Conservation (phyloP, 306 rosid genomes). For the Mimosa bimucronata region DNA sequence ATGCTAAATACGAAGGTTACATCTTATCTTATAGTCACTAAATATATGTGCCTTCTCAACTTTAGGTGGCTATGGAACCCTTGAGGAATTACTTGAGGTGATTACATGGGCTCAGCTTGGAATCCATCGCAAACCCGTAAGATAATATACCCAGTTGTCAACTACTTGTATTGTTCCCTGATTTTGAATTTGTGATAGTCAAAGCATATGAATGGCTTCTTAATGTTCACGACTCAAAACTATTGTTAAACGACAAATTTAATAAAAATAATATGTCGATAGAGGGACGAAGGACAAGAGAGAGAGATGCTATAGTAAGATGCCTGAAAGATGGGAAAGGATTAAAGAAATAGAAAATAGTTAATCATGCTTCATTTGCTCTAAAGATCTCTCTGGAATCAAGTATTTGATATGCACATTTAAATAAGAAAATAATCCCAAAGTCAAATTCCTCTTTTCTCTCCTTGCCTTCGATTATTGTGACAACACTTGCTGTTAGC, state of each 20-base stretch:
- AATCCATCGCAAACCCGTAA: conserved; percentile 94
- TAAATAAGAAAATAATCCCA: background rate
- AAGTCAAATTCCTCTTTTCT: conserved; percentile 42
- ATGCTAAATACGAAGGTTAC: background rate
- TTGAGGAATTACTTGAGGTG: conserved; percentile 96
- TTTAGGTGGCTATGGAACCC: conserved; percentile 96
- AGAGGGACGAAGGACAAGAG: background rate
- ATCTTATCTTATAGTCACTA: background rate
- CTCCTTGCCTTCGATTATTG: conserved; percentile 38
- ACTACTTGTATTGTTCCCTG: background rate
- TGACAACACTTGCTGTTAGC: conserved; percentile 34
- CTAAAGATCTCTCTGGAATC: conserved; percentile 33
- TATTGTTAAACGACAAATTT: conserved; percentile 17
- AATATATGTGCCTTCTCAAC: conserved; percentile 22
- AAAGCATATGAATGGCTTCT: background rate
- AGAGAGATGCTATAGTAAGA: background rate
- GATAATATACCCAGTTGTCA: conserved; percentile 9
- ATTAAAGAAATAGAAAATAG: conserved; percentile 11
- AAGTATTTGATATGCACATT: background rate
- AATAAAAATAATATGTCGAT: background rate
- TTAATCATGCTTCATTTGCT: conserved; percentile 29
- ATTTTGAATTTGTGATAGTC: background rate
- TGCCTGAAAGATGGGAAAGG: conserved; percentile 51
- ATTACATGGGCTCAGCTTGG: conserved; percentile 99
- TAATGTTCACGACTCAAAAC: conserved; percentile 32